Conservation (phyloP, 1,284 basidiomycete genomes). For the Rhodotorula sp. region DNA sequence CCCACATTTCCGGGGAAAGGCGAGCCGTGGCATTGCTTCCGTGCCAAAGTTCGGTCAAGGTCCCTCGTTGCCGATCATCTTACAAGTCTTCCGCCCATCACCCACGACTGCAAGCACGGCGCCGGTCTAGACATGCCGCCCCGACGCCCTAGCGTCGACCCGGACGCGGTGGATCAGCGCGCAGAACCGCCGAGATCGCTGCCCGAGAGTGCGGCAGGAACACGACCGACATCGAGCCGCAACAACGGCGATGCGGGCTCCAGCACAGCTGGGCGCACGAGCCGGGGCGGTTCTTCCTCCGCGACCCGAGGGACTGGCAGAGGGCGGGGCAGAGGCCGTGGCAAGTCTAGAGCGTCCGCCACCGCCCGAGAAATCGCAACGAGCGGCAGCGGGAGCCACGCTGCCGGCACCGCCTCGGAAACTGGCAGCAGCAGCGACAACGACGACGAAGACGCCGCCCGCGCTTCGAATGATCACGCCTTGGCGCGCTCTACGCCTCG, state of each 20-base stretch:
- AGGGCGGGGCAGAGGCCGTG: not conserved
- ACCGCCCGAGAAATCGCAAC: not conserved
- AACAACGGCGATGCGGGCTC: not conserved
- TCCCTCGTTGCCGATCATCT: not conserved
- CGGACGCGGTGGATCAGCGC: not conserved
- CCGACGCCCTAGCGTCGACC: constrained; percentile 2
- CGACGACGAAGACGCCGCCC: not conserved
- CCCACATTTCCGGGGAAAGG: too few species aligned
- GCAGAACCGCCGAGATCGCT: not conserved
- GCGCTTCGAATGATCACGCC: not conserved
- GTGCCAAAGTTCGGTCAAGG: too few species aligned
- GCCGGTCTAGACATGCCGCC: not conserved
- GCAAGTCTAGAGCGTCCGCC: not conserved
- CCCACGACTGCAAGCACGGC: not conserved
- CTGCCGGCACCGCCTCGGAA: not conserved
- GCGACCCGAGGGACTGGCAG: not conserved
- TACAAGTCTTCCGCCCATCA: not conserved
- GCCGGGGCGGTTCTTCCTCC: not conserved
- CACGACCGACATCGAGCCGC: not conserved
- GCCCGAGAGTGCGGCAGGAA: not conserved
- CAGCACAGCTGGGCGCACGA: not conserved
- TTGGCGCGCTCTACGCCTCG: not conserved
- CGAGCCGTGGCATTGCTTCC: too few species aligned
- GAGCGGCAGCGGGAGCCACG: not conserved
- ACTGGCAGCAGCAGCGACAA: not conserved